Evolutionary conservation across 179 eudicot genomes (phyloP).

Genomic region (Beta macrorhiza): DNA sequence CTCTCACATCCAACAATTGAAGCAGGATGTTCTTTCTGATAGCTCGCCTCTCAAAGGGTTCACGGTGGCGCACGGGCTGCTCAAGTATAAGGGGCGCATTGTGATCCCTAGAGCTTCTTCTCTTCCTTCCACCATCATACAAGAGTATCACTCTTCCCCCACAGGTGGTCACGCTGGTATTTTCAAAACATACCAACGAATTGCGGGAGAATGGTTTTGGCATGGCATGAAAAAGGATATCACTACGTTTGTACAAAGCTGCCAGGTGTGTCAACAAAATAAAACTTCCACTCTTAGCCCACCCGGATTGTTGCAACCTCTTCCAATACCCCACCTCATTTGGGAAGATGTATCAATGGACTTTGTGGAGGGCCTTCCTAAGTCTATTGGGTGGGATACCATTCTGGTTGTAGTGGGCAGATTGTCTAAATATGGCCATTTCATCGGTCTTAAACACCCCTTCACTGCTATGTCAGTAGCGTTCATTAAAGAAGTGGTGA

Average conservation of each 20-base stretch:
- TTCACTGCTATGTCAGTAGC: too few species aligned
- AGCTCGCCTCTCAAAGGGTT: too few species aligned
- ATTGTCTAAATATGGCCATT: too few species aligned
- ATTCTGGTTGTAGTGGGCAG: too few species aligned
- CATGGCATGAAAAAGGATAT: background rate
- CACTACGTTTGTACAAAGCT: background rate
- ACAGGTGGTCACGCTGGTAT: background rate
- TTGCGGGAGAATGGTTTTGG: background rate
- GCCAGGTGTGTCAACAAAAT: background rate
- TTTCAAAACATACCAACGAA: background rate
- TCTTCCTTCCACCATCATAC: background rate
- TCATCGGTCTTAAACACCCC: too few species aligned
- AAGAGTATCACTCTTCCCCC: background rate
- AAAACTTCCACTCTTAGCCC: background rate
- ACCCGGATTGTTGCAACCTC: background rate
- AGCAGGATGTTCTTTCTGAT: too few species aligned
- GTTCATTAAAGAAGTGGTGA: too few species aligned
- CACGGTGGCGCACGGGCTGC: too few species aligned
- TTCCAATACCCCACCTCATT: background rate
- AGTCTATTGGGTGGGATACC: background rate
- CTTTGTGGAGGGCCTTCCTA: background rate
- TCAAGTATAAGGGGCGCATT: too few species aligned
- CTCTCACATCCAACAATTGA: background rate
- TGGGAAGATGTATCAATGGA: background rate
- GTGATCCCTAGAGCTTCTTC: too few species aligned